Percentiles rank a stretch among this genome's conserved stretches.
phyloP scores from a whole-genome alignment of 2,329 filamentous ascomycete species.

The Microsporum ferrugineum region DNA sequence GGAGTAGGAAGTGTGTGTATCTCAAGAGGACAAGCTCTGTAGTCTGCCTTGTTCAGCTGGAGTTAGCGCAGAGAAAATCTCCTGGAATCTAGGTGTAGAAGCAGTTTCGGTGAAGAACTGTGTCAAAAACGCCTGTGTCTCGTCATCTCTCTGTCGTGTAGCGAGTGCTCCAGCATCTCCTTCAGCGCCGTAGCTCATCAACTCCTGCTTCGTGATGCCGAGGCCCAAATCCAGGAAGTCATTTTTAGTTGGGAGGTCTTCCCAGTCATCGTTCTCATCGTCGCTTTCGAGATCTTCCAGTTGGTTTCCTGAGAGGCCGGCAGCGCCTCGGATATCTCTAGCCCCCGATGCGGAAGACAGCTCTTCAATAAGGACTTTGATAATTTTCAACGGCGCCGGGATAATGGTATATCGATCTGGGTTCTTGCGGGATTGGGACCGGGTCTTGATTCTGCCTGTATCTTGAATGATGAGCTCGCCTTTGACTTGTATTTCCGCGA shows the following conservation, averaged over 20 bases:
- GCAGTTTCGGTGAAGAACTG: slow-evolving; percentile 61
- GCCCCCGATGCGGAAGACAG: slow-evolving; percentile 65
- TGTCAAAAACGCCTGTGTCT: slow-evolving; percentile 73
- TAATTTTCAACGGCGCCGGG: slow-evolving; percentile 80
- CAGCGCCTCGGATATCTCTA: slow-evolving; percentile 42
- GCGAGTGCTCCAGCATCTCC: slow-evolving; percentile 37
- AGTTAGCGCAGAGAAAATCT: slow-evolving; percentile 44
- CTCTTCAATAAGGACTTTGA: slow-evolving; percentile 92
- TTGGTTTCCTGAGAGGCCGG: slow-evolving; percentile 46
- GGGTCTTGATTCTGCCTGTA: slow-evolving; percentile 80
- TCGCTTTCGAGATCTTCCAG: slow-evolving; percentile 51
- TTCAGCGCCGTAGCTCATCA: slow-evolving; percentile 65
- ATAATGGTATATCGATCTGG: slow-evolving; percentile 85
- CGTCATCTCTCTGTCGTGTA: slow-evolving; percentile 65
- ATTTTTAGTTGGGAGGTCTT: slow-evolving; percentile 65
- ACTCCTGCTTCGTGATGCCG: slow-evolving; percentile 56
- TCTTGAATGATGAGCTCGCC: slow-evolving; percentile 77
- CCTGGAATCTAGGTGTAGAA: slow-evolving; percentile 43
- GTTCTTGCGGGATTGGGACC: slow-evolving; percentile 76
- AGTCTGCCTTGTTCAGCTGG: slow-evolving; percentile 39
- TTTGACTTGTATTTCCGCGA: slow-evolving; percentile 72
- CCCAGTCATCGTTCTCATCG: slow-evolving; percentile 74
- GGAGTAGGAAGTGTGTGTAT: not conserved
- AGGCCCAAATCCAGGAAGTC: slow-evolving; percentile 62
- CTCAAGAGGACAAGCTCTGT: slow-evolving; percentile 15